Base-by-base conservation (phyloP, 345 rosid genomes). In the Acer yangbiense region DNA sequence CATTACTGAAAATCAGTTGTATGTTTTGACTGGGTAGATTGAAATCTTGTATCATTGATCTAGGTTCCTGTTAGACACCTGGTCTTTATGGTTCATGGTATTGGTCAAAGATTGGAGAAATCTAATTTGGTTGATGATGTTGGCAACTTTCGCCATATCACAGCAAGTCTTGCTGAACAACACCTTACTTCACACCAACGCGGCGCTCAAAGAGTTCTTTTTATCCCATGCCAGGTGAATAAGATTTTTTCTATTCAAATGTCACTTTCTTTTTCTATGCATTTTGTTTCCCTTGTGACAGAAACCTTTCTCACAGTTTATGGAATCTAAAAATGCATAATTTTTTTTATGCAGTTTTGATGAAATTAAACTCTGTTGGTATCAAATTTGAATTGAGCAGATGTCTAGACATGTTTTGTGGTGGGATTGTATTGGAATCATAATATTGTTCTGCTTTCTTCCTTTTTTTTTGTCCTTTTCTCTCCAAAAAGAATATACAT, bases 71-170 rank as follows among this genome's bases (percentile, higher is more conserved):
- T 94, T 77, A 88, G 87, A 32, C 99, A 96, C 86, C 81, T 96
- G 62, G 99, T 96, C 52, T 96, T 96, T 81, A 96, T 96, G 99
- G 98, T 96, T 75, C 99, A 94, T 79, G 98, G 99, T 78, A 94
- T 96, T 72, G 99, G 99, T 76, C 99, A 96, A 85, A 88, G 97
- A 88, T 88, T 90, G 84, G 98, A 94, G 87, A 96, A 96, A 78
- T 96, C 99, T 70, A 96, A 92, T 80, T 88, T 96, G 88, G 98
- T 94, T 54, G 99, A 96, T 86, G 99, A 96, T 72, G 99, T 96
- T 65, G 87, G 87, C 76, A 89, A 88, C 78, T 94, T 91, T 69
- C 98, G 95, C 68, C 98, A 90, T 79, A 89, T 91, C 80, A 90
- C 99, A 12, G 90, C 90, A 60, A 80, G 77, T 83, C 94, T 96